These are phyloP conservation scores for Helenozyma rhizophorensis DNA, from an alignment of 805 yeast species.

Conservation along the genomic window DNA sequence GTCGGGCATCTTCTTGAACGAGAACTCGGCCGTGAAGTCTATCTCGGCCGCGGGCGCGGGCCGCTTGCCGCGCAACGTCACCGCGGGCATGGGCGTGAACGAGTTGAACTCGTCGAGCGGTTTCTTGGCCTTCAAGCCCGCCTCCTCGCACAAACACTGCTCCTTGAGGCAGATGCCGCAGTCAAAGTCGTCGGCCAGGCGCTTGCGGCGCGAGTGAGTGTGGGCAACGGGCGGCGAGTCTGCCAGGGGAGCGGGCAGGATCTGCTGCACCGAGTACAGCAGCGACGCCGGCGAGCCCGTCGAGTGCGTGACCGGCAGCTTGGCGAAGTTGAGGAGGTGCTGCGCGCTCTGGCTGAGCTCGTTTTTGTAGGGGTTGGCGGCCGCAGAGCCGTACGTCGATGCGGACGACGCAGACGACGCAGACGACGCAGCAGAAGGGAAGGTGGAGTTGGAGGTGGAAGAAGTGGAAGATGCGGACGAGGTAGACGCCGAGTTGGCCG, in stretches of 20 bases:
- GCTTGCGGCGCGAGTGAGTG: slow-evolving; percentile 2
- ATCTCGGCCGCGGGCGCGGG: slow-evolving; percentile 29
- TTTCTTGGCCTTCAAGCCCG: slow-evolving; percentile 34
- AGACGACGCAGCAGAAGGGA: neutral
- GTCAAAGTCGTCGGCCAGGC: slow-evolving; percentile 26
- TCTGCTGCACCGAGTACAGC: slow-evolving; percentile 41
- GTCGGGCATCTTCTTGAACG: slow-evolving; percentile 31
- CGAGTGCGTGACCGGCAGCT: slow-evolving; percentile 14
- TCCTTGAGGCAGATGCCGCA: slow-evolving; percentile 71
- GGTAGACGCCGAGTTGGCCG: slow-evolving; percentile 5
- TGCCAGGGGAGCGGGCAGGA: slow-evolving; percentile 52
- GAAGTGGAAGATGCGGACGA: no score
- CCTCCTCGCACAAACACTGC: slow-evolving; percentile 60
- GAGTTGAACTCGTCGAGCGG: slow-evolving; percentile 33
- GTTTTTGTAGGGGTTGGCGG: slow-evolving; percentile 7
- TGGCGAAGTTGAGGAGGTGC: slow-evolving; percentile 16
- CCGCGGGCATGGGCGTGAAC: slow-evolving; percentile 64
- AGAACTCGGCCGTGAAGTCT: slow-evolving; percentile 54
- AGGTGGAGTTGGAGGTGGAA: no score
- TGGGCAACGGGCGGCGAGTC: slow-evolving; percentile 37
- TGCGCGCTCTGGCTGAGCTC: slow-evolving; percentile 17
- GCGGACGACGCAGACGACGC: neutral
- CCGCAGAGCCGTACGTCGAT: neutral
- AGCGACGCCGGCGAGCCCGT: slow-evolving; percentile 20
- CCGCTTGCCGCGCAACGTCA: slow-evolving; percentile 45